A percentile compares a stretch with the other conserved stretches of the same genome.
Evolutionary conservation across 108 stramenopile species (phyloP).

Genomic region (Cyclotella atomus): DNA sequence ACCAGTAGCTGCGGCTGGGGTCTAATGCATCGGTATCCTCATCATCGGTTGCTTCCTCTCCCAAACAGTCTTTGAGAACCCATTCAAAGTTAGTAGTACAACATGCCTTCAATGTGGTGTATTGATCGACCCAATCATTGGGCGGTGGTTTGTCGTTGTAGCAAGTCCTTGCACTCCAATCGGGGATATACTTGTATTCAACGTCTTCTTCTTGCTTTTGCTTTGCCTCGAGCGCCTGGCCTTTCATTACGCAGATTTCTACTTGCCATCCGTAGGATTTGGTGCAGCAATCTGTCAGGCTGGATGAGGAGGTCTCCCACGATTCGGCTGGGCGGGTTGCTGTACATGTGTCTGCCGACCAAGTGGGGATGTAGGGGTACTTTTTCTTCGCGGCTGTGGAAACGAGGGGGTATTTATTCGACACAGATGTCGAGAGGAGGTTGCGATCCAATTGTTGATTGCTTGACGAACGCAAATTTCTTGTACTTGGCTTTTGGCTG

Average conservation of each 20-base stretch:
- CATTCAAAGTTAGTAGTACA: constrained; percentile 1
- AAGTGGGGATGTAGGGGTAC: constrained; percentile 18
- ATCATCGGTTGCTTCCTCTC: not conserved
- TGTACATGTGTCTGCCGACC: constrained; percentile 7
- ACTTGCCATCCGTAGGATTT: constrained; percentile 1
- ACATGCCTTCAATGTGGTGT: not conserved
- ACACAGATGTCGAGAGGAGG: too few species aligned
- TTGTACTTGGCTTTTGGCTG: too few species aligned
- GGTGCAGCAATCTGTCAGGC: constrained; percentile 12
- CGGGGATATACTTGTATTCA: not conserved
- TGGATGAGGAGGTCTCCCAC: constrained; percentile 2
- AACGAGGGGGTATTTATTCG: too few species aligned
- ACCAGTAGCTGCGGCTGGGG: not conserved
- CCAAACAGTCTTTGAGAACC: not conserved
- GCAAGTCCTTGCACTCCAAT: not conserved
- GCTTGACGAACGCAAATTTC: too few species aligned
- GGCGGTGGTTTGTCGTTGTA: not conserved
- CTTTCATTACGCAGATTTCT: not conserved
- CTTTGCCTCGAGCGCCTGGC: not conserved
- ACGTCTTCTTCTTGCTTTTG: not conserved
- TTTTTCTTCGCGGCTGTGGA: too few species aligned
- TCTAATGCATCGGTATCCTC: not conserved
- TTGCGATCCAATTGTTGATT: too few species aligned
- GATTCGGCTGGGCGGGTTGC: constrained; percentile 3
- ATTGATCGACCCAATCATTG: not conserved